These are phyloP conservation scores for Moesziomyces antarcticus DNA, from an alignment of 1,284 basidiomycete genomes.

Conservation along the genomic window DNA sequence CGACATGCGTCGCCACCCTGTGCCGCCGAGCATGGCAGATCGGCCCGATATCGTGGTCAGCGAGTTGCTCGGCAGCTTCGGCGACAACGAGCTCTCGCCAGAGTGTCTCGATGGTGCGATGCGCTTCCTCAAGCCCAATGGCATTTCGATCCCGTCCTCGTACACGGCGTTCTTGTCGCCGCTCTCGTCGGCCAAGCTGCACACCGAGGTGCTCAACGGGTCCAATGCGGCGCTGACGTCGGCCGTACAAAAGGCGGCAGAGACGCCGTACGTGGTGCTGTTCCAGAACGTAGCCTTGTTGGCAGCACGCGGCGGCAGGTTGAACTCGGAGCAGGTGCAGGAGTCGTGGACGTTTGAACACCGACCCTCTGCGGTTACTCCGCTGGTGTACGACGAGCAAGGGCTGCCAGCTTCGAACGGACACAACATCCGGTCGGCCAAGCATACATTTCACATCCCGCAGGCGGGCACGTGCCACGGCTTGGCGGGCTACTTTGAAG, in stretches of 20 bases:
- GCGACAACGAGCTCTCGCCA: constrained; percentile 97
- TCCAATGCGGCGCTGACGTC: constrained; percentile 26
- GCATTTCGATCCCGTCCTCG: constrained; percentile 94
- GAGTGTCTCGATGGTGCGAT: constrained; percentile 97
- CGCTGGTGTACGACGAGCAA: constrained; percentile 43
- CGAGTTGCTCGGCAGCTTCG: constrained; percentile 95
- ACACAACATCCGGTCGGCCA: constrained; percentile 69
- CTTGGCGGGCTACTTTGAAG: constrained; percentile 98
- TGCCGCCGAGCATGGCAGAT: constrained; percentile 72
- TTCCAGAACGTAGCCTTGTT: constrained; percentile 79
- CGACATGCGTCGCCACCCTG: constrained; percentile 84
- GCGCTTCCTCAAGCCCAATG: constrained; percentile 76
- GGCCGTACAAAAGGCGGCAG: constrained; percentile 72
- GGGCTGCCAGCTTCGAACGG: constrained; percentile 69
- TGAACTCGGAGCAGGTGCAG: constrained; percentile 80
- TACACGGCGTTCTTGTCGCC: constrained; percentile 96
- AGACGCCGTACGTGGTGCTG: constrained; percentile 99
- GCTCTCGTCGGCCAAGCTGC: constrained; percentile 89
- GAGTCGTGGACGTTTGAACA: constrained; percentile 99
- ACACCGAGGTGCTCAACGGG: constrained; percentile 37
- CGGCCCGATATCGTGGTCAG: constrained; percentile 92
- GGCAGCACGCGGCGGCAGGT: constrained; percentile 71
- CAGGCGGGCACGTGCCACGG: constrained; percentile 95
- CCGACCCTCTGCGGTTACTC: constrained; percentile 54
- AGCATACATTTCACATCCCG: constrained; percentile 85